Evolutionary conservation across 371 early-diverging fungal genomes (phyloP).

Genomic region (Rhizomucor pusillus): DNA sequence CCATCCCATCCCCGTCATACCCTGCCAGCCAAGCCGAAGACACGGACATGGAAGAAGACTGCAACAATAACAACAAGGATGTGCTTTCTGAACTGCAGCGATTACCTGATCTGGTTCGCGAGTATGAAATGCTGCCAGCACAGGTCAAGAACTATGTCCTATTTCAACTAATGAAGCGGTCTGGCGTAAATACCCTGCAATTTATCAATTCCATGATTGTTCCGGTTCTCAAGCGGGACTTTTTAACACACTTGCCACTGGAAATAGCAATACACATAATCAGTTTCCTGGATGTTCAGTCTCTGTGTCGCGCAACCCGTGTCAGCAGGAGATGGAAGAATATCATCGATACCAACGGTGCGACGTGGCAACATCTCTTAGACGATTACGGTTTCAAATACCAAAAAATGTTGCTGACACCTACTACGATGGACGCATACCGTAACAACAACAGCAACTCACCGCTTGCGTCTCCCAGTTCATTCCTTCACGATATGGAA

Average conservation of each 20-base stretch:
- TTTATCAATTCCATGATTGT: slow-evolving; percentile 78
- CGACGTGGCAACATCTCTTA: slow-evolving; percentile 59
- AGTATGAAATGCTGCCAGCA: slow-evolving; percentile 32
- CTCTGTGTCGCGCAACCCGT: slow-evolving; percentile 79
- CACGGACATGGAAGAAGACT: neutral
- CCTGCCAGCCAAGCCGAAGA: slow-evolving; percentile 8
- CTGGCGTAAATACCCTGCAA: slow-evolving; percentile 66
- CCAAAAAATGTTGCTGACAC: neutral
- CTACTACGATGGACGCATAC: neutral
- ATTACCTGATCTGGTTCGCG: slow-evolving; percentile 23
- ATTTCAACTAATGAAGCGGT: slow-evolving; percentile 42
- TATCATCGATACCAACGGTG: slow-evolving; percentile 73
- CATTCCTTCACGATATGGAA: neutral
- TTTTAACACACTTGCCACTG: slow-evolving; percentile 74
- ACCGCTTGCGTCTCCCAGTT: neutral
- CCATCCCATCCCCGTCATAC: slow-evolving; percentile 16
- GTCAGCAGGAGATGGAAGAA: slow-evolving; percentile 77
- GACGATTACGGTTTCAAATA: slow-evolving; percentile 45
- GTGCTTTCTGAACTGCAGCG: slow-evolving; percentile 9
- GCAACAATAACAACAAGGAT: slow-evolving; percentile 2
- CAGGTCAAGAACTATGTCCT: slow-evolving; percentile 34
- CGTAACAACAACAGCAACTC: neutral
- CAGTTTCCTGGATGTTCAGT: slow-evolving; percentile 71
- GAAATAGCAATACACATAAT: slow-evolving; percentile 77
- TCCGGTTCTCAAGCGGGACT: slow-evolving; percentile 85